Base-by-base conservation (phyloP, 2,329 filamentous ascomycete genomes). In the Rhynchosporium graminicola region DNA sequence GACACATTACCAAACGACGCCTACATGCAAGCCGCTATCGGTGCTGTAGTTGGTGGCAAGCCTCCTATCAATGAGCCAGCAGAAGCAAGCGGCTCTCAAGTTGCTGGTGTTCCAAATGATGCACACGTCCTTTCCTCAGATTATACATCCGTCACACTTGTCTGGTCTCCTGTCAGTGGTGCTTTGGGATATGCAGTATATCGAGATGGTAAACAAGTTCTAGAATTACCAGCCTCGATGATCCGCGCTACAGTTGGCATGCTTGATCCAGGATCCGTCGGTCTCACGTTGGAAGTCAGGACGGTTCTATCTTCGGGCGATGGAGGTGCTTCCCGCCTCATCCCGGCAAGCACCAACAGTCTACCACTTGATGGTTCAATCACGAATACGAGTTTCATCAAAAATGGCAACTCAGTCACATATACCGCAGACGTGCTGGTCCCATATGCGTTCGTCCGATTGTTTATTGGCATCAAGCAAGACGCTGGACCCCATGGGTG, bases 1-100 rank as follows among this genome's bases (percentile, higher is more conserved):
- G 57, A 66, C 36, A 66, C 47, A 9, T 51, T 64, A n/a, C 64
- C 64, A 13, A 50, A 48, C 48, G 62, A 64, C 8, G 38, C 45
- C 12, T 66, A 66, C 52, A 66, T 66, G 62, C 54, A 67, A 52
- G 33, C 15, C 20, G 7, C 51, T 6, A 61, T 65, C 9, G 29
- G 28, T n/a, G 52, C 57, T 10, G 50, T 65, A 31, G 26, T 47
- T n/a, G 63, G 62, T 38, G 42, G 42, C 13, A 45, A 45, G 42
- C 42, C 42, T 45, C 42, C 42, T 45, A 45, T 45, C 6, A 45
- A 45, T n/a, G 13, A 45, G 2, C 42, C 42, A 45, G 42, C 42
- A 2, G 15, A n/a, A 45, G 42, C 15, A 3, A n/a, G 2, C 15
- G 42, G 42, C 42, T 45, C 42, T n/a, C 6, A 45, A 2, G 42